phyloP scores from a whole-genome alignment of 2,329 filamentous ascomycete genomes.

The Cercospora zeina region DNA sequence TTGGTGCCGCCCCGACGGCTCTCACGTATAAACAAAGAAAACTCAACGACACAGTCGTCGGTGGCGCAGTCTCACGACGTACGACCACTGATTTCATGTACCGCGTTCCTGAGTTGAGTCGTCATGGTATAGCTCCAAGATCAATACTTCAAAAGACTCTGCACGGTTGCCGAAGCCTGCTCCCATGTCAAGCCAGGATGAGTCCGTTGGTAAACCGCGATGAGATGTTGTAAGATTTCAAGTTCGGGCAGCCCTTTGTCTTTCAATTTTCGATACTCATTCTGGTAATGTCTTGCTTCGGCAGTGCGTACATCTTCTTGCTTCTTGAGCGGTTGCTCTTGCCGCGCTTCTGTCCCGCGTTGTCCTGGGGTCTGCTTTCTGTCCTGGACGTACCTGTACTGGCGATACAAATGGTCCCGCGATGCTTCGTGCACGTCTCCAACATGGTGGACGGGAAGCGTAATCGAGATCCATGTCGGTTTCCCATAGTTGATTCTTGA shows the following conservation, averaged over 20 bases:
- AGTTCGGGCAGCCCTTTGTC: neutral
- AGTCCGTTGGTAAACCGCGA: neutral
- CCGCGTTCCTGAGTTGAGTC: neutral
- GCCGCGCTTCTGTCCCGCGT: neutral
- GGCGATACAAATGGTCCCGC: neutral
- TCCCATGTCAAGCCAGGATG: neutral
- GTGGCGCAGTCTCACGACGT: neutral
- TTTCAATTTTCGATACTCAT: neutral
- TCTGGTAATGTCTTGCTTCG: neutral
- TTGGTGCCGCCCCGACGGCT: neutral
- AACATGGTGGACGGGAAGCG: neutral
- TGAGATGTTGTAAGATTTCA: neutral
- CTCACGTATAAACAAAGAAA: neutral
- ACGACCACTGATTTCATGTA: neutral
- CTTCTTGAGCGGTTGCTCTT: neutral
- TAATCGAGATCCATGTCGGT: neutral
- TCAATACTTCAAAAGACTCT: neutral
- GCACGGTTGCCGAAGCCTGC: neutral
- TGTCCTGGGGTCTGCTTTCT: no score
- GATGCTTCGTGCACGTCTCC: neutral
- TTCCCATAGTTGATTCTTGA: conserved; percentile 12
- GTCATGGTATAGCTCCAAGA: neutral
- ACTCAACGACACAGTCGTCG: neutral
- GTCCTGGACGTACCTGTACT: neutral
- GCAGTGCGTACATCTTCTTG: neutral